These are phyloP conservation scores for Volvariella surrecta DNA, from an alignment of 1,284 basidiomycete genomes.

Conservation along the genomic window DNA sequence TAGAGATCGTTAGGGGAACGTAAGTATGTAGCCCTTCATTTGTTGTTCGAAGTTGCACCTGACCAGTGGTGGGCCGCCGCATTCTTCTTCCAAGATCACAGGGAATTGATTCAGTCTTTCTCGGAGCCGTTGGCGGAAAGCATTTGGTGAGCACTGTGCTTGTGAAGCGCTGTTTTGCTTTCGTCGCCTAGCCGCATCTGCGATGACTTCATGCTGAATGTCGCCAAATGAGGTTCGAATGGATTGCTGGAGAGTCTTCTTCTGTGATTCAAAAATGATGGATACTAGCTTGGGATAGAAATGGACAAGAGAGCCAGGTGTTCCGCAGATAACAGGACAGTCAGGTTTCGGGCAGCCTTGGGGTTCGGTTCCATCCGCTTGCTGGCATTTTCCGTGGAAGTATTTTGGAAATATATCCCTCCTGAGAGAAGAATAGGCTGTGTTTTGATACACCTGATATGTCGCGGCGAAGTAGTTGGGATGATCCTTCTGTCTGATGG, in stretches of 20 bases:
- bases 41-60: constrained; percentile 50
- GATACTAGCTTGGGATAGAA: constrained; percentile 43
- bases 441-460: constrained; percentile 32
- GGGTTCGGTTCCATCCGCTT: constrained; percentile 43
- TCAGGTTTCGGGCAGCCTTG: constrained; percentile 69
- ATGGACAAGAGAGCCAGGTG: constrained; percentile 69
- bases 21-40: constrained; percentile 56
- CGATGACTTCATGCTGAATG: not conserved
- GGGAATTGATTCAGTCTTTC: constrained; percentile 26
- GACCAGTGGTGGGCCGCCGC: constrained; percentile 40
- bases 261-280: constrained; percentile 43
- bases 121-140: constrained; percentile 15
- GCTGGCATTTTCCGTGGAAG: constrained; percentile 72
- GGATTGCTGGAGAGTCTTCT: constrained; percentile 23
- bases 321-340: constrained; percentile 69
- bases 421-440: constrained; percentile 35
- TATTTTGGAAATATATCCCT: constrained; percentile 49
- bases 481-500: constrained; percentile 9
- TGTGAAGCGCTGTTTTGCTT: constrained; percentile 2
- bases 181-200: constrained; percentile 5
- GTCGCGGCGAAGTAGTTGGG: constrained; percentile 37
- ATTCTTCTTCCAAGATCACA: constrained; percentile 27
- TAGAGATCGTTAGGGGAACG: constrained; percentile 41
- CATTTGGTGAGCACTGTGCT: constrained; percentile 5
- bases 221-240: constrained; percentile 1